Evolutionary conservation across 768 basidiomycete species (phyloP).

Genomic region (Lentinula guzmanii): DNA sequence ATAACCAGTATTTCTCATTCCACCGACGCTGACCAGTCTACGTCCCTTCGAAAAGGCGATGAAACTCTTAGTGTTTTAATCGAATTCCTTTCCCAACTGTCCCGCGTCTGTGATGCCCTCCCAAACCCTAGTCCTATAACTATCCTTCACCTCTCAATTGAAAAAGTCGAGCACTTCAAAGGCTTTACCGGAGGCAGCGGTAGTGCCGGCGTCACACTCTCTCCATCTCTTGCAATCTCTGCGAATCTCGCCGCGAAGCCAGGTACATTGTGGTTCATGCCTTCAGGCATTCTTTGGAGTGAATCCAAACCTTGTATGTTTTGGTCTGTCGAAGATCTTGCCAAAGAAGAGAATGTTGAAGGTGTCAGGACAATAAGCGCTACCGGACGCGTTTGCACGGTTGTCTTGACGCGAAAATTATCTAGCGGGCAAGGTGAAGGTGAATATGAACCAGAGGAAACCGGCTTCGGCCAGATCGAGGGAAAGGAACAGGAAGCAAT

Average conservation of each 20-base stretch:
- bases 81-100: conserved; percentile 45
- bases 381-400: conserved; percentile 43
- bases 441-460: conserved; percentile 19
- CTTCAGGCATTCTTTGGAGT: conserved; percentile 37
- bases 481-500: conserved; percentile 43
- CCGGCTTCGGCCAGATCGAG: conserved; percentile 44
- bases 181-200: conserved; percentile 54
- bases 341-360: conserved; percentile 17
- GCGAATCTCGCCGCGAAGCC: conserved; percentile 46
- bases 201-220: conserved; percentile 39
- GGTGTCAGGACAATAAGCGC: conserved; percentile 33
- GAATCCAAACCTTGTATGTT: conserved; percentile 43
- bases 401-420: conserved; percentile 23
- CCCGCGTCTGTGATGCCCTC: conserved; percentile 8
- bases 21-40: conserved; percentile 18
- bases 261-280: conserved; percentile 44
- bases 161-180: conserved; percentile 4
- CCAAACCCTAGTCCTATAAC: conserved; percentile 28
- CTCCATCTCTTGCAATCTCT: conserved; percentile 51
- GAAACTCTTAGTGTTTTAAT: conserved; percentile 45
- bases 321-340: conserved; percentile 32
- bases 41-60: conserved; percentile 41
- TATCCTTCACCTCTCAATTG: conserved; percentile 29
- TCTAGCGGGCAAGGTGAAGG: conserved; percentile 13
- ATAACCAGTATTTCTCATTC: conserved; percentile 39